Evolutionary conservation across 75 land plant genomes (phyloP).

Genomic region (Isoetes taiwanensis): DNA sequence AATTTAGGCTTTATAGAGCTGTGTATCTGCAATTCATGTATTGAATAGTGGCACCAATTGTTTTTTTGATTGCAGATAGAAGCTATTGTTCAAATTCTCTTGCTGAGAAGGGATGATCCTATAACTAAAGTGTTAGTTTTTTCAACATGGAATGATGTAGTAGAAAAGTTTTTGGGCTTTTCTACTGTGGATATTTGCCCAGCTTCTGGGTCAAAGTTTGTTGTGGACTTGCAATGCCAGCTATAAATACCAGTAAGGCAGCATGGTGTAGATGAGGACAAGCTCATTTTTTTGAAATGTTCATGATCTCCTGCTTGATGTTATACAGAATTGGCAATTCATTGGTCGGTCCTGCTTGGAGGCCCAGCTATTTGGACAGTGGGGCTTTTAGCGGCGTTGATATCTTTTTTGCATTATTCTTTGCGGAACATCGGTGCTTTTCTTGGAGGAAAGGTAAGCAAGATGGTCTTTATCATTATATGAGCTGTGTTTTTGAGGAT

Average conservation of each 20-base stretch:
- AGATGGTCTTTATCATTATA: not conserved
- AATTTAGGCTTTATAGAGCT: too few species aligned
- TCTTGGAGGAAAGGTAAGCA: constrained; percentile 74
- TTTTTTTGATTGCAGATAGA: too few species aligned
- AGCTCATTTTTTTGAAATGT: too few species aligned
- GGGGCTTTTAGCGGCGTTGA: constrained; percentile 79
- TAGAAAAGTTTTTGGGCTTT: constrained; percentile 93
- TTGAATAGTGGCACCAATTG: too few species aligned
- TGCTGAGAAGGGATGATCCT: too few species aligned
- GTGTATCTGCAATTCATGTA: too few species aligned
- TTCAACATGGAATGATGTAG: too few species aligned
- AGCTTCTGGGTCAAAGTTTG: constrained; percentile 97
- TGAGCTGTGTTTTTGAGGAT: too few species aligned
- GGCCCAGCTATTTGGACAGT: constrained; percentile 84
- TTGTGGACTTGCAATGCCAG: constrained; percentile 73
- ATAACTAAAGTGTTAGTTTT: too few species aligned
- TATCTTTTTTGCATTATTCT: constrained; percentile 65
- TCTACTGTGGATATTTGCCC: constrained; percentile 94
- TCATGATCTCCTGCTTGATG: too few species aligned
- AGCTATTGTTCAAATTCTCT: too few species aligned
- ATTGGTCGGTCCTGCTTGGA: constrained; percentile 69
- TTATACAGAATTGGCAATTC: constrained; percentile 38
- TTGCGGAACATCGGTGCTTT: constrained; percentile 91
- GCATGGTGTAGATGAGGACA: too few species aligned
- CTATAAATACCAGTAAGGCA: constrained; percentile 70